Evolutionary conservation across 2,329 filamentous ascomycete genomes (phyloP).

Genomic region (Emmonsiellopsis sp.): DNA sequence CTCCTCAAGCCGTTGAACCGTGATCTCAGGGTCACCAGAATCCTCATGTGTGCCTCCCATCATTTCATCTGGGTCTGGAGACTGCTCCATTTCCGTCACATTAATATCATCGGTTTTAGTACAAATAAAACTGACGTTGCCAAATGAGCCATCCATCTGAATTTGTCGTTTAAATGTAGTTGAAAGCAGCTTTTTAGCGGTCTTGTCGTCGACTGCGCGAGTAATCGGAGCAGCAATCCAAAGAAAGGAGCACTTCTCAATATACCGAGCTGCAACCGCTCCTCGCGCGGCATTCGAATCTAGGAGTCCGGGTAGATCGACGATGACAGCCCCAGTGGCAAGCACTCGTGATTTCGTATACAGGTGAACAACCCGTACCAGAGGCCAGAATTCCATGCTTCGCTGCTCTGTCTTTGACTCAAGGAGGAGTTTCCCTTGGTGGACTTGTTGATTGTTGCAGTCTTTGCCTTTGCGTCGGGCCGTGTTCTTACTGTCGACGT

Average conservation of each 20-base stretch:
- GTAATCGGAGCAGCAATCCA: conserved; percentile 57
- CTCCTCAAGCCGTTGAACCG: conserved; percentile 47
- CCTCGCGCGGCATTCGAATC: conserved; percentile 52
- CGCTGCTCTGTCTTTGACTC: not conserved
- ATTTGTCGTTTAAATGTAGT: conserved; percentile 50
- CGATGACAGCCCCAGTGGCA: conserved; percentile 45
- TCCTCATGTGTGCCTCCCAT: conserved; percentile 15
- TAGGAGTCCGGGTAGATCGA: conserved; percentile 50
- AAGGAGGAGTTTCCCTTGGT: not conserved
- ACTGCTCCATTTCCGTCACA: conserved; percentile 35
- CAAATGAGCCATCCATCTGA: conserved; percentile 48
- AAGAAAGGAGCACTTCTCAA: conserved; percentile 50
- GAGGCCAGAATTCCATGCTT: conserved; percentile 33
- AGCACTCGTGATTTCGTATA: conserved; percentile 42
- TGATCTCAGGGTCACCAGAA: conserved; percentile 8
- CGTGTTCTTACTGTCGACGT: conserved; percentile 49
- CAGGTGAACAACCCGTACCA: conserved; percentile 36
- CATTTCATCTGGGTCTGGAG: conserved; percentile 28
- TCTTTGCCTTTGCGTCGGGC: conserved; percentile 12
- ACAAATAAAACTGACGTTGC: conserved; percentile 51
- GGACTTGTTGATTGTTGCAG: conserved; percentile 3
- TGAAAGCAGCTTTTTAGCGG: conserved; percentile 47
- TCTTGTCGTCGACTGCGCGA: conserved; percentile 51
- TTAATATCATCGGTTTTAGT: conserved; percentile 55
- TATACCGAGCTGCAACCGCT: conserved; percentile 49